Conservation (phyloP, 495 filamentous ascomycete species). For the Podospora conica region DNA sequence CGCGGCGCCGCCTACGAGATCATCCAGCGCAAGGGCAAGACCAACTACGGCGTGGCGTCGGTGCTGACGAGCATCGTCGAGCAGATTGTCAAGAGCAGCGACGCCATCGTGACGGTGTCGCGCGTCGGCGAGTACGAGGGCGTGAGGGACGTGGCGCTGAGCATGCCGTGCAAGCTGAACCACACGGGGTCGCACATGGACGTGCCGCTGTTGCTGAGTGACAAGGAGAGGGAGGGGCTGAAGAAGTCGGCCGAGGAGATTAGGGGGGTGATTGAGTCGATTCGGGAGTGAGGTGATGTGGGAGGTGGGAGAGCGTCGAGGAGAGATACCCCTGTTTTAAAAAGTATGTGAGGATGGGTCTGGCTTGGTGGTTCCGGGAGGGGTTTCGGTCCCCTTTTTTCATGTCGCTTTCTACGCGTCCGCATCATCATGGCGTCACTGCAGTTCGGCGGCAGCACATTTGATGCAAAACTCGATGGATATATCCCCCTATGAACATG, state of each 20-base stretch:
- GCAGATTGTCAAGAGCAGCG: conserved; percentile 25
- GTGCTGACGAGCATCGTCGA: conserved; percentile 28
- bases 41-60: conserved; percentile 53
- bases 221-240: conserved; percentile 20
- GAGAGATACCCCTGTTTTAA: background rate
- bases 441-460: background rate
- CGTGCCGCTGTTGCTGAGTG: conserved; percentile 23
- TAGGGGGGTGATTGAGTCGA: conserved; percentile 14
- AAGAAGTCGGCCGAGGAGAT: conserved; percentile 36
- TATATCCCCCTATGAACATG: background rate
- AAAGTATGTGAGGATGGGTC: background rate
- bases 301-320: background rate
- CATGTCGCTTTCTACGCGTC: background rate
- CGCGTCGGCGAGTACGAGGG: conserved; percentile 26
- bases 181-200: conserved; percentile 23
- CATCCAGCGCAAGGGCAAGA: conserved; percentile 53
- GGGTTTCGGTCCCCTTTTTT: background rate
- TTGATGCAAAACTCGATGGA: background rate
- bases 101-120: conserved; percentile 27
- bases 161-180: conserved; percentile 32
- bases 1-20: conserved; percentile 47
- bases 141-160: conserved; percentile 25
- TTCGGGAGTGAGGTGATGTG: background rate
- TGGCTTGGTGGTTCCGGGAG: background rate
- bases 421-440: background rate